Conservation (phyloP, 352 stramenopile genomes). For the Globisporangium mamillatum region DNA sequence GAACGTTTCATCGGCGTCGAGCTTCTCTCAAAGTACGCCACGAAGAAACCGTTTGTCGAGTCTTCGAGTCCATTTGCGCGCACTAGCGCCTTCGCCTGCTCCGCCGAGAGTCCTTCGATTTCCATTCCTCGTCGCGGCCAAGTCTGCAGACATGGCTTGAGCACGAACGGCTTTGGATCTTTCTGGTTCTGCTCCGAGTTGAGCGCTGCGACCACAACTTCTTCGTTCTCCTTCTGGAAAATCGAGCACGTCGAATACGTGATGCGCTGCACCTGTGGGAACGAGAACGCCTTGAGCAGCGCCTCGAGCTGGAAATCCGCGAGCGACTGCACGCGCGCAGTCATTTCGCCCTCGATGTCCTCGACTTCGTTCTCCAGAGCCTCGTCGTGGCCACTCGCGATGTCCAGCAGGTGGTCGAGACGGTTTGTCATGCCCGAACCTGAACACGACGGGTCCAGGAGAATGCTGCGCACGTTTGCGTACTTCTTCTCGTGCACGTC, state of each 20-base stretch:
- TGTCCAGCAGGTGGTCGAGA: slow-evolving; percentile 90
- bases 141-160: slow-evolving; percentile 59
- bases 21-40: slow-evolving; percentile 92
- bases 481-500: slow-evolving; percentile 74
- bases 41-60: slow-evolving; percentile 97
- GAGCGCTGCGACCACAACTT: slow-evolving; percentile 90
- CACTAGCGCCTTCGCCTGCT: slow-evolving; percentile 84
- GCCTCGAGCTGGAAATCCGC: slow-evolving; percentile 94
- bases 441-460: slow-evolving; percentile 96
- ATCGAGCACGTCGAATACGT: slow-evolving; percentile 98
- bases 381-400: slow-evolving; percentile 61
- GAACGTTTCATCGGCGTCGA: slow-evolving; percentile 9
- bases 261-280: slow-evolving; percentile 91
- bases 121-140: slow-evolving; percentile 75
- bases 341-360: slow-evolving; percentile 51
- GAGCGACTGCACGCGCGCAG: slow-evolving; percentile 87
- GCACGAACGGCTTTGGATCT: slow-evolving; percentile 53
- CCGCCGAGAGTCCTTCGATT: slow-evolving; percentile 48
- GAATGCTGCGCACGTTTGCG: slow-evolving; percentile 87
- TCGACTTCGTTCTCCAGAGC: slow-evolving; percentile 34
- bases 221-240: slow-evolving; percentile 95
- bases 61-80: slow-evolving; percentile 91
- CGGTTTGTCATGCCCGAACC: slow-evolving; percentile 95
- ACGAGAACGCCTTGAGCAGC: slow-evolving; percentile 93
- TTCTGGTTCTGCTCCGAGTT: slow-evolving; percentile 45